Conservation (phyloP, 192 early-diverging fungal species). For the Phlyctochytrium bullatum region DNA sequence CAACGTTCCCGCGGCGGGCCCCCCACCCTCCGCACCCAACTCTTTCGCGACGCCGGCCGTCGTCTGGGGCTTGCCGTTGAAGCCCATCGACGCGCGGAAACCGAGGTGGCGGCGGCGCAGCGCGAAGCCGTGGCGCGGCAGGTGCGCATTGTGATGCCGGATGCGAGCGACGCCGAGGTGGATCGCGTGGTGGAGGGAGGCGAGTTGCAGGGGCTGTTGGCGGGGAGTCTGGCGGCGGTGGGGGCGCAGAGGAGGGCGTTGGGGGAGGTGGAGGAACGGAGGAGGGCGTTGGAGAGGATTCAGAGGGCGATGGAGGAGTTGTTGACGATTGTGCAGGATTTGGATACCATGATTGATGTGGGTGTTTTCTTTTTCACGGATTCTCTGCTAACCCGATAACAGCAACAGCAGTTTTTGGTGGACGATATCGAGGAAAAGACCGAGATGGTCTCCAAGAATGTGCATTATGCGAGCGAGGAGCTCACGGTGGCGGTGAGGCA, state of each 20-base stretch:
- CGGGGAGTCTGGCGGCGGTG: neutral
- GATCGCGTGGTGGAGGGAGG: slow-evolving; percentile 5
- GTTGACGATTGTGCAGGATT: neutral
- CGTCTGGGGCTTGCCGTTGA: neutral
- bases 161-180: slow-evolving; percentile 21
- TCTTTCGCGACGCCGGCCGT: neutral
- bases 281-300: neutral
- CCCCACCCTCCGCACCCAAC: neutral
- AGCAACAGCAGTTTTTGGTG: neutral
- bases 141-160: slow-evolving; percentile 19
- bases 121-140: slow-evolving; percentile 21
- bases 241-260: slow-evolving; percentile 1
- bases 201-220: neutral
- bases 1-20: neutral
- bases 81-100: slow-evolving; percentile 5
- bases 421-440: neutral
- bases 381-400: neutral
- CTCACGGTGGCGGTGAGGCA: neutral
- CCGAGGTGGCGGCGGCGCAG: slow-evolving; percentile 13
- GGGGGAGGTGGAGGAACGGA: neutral
- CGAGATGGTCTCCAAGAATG: neutral
- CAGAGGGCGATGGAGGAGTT: neutral
- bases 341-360: slow-evolving; percentile 1
- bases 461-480: neutral
- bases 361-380: slow-evolving; percentile 1